A percentile compares a stretch with the other conserved stretches of the same genome.
Evolutionary conservation across 2,329 filamentous ascomycete species (phyloP).

Genomic region (Clarireedia monteithiana): DNA sequence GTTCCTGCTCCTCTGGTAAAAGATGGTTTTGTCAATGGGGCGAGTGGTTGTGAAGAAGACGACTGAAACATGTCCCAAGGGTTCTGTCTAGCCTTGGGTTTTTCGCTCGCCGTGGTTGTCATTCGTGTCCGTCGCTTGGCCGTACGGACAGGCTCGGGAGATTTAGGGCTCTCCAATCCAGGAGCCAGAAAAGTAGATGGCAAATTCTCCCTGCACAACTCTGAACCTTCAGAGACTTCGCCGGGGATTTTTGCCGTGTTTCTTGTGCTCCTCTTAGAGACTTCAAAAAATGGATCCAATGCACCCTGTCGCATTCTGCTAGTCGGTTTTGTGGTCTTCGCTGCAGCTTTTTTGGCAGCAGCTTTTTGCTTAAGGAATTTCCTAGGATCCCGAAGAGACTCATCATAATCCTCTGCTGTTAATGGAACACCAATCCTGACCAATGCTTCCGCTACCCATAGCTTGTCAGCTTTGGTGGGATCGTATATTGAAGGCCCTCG

Average conservation of each 20-base stretch:
- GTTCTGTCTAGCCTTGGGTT: not conserved
- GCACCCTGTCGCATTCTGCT: slow-evolving; percentile 27
- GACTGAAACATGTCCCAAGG: slow-evolving; percentile 5
- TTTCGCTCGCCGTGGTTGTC: not conserved
- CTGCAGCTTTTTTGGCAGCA: slow-evolving; percentile 19
- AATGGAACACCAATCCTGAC: slow-evolving; percentile 57
- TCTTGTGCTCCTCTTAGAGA: slow-evolving; percentile 21
- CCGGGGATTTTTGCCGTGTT: slow-evolving; percentile 1
- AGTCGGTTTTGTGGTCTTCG: slow-evolving; percentile 1
- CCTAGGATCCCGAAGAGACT: slow-evolving; percentile 24
- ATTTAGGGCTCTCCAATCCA: not conserved
- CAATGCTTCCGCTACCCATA: slow-evolving; percentile 62
- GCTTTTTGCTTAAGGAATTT: slow-evolving; percentile 19
- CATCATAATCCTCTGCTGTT: slow-evolving; percentile 58
- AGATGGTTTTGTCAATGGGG: slow-evolving; percentile 1
- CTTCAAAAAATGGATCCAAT: slow-evolving; percentile 29
- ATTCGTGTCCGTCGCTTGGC: slow-evolving; percentile 1
- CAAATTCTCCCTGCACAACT: slow-evolving; percentile 4
- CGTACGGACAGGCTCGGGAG: not conserved
- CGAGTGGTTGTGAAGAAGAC: not conserved
- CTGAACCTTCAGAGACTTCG: not conserved
- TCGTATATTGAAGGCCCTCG: slow-evolving; percentile 47
- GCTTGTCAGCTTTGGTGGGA: slow-evolving; percentile 54
- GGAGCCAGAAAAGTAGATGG: slow-evolving; percentile 14
- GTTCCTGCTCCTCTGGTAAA: not conserved